Percentiles rank a stretch among this genome's conserved stretches.
Conservation (phyloP, 1,284 basidiomycete species). For the Cutaneotrichosporon cavernicola region DNA sequence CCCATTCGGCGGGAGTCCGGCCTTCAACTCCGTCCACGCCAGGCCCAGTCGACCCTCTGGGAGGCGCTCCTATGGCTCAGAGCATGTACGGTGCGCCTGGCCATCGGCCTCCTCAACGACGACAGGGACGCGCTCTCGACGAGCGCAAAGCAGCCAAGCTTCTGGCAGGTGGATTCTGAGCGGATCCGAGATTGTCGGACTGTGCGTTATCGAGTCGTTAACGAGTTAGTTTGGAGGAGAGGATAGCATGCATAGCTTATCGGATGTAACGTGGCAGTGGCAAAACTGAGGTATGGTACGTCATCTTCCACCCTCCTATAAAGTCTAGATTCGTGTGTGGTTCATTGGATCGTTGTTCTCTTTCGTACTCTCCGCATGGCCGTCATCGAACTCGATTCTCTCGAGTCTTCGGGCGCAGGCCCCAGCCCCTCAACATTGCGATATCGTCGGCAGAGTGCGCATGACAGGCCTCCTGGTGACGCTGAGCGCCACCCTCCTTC, state of each 20-base stretch:
- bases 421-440: background rate
- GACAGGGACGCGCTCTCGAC: conserved; percentile 37
- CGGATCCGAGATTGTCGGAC: background rate
- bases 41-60: conserved; percentile 17
- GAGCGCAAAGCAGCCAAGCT: conserved; percentile 50
- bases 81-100: conserved; percentile 44
- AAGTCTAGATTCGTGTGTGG: background rate
- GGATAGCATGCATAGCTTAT: background rate
- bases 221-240: background rate
- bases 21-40: conserved; percentile 21
- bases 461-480: background rate
- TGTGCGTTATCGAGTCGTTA: background rate
- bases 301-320: background rate
- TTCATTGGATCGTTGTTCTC: background rate
- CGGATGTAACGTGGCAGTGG: too few relatives aligned
- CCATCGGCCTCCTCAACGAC: conserved; percentile 27
- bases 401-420: background rate
- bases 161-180: conserved; percentile 48
- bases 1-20: conserved; percentile 10
- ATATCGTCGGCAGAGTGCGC: background rate
- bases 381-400: background rate
- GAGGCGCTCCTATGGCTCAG: conserved; percentile 36
- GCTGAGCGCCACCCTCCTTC: background rate
- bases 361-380: background rate
- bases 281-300: background rate